These are phyloP conservation scores for Xylaria cubensis DNA, from an alignment of 495 filamentous ascomycete genomes.

Conservation along the genomic window DNA sequence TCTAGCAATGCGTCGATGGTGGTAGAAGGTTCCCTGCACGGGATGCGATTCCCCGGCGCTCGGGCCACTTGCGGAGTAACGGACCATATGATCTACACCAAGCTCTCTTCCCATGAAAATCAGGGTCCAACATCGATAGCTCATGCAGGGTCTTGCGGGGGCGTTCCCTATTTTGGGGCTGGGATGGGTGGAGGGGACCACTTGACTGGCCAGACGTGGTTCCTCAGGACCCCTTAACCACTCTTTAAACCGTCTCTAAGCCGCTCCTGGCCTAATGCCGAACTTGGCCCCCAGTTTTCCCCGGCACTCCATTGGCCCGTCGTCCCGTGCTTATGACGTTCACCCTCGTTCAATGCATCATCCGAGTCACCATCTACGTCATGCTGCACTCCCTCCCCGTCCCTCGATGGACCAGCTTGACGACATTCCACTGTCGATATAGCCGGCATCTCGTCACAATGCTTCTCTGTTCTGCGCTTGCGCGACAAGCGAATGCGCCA, in stretches of 20 bases:
- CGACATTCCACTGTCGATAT: conserved; percentile 18
- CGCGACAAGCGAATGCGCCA: conserved; percentile 21
- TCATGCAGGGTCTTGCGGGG: conserved; percentile 43
- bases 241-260: not conserved
- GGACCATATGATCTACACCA: conserved; percentile 15
- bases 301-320: conserved; percentile 1
- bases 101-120: conserved; percentile 25
- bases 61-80: not conserved
- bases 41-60: conserved; percentile 2
- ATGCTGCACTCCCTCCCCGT: conserved; percentile 24
- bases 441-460: conserved; percentile 21
- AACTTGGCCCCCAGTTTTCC: not conserved
- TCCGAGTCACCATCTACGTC: conserved; percentile 43
- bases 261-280: not conserved
- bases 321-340: conserved; percentile 18
- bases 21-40: conserved; percentile 17
- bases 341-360: conserved; percentile 31
- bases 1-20: conserved; percentile 20
- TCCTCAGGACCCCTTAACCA: conserved; percentile 16
- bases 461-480: conserved; percentile 10
- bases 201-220: conserved; percentile 4
- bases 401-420: conserved; percentile 18
- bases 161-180: conserved; percentile 20
- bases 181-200: not conserved
- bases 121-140: conserved; percentile 44